Base-by-base conservation (phyloP, 2,329 filamentous ascomycete species). In the Botrytis hyacinthi region DNA sequence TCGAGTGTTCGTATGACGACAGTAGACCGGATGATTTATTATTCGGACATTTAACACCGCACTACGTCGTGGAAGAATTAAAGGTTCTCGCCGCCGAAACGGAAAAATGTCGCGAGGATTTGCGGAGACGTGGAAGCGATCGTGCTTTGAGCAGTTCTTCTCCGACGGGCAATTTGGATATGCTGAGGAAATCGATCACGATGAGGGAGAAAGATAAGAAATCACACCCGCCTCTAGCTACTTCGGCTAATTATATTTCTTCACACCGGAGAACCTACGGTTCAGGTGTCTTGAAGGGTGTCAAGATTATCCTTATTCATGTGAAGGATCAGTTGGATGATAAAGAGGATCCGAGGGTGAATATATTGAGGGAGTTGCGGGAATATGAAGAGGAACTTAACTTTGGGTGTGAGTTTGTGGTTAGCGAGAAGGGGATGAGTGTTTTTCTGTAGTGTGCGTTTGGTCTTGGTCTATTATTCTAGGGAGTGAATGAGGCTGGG, bases 1-100 rank as follows among this genome's bases (percentile, higher is more conserved):
- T 99, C 78, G 96, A 99, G 84, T 98, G 95, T 82, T 97, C 93
- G 75, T 99, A 95, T 81, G 92, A 94, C 75, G 92, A 98, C 81
- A 88, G 89, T 12, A 92, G 94, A 78, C 87, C 89, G 35, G 91
- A 96, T 74, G 90, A 92, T 68, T 88, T 91, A 0, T 86, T 99
- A 0, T 99, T 94, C 77, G 96, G 96, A 0, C 96, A 99, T 78
- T 85, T 99, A 22, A 93, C 93, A 54, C 96, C 96, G 0, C 86
- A 90, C 0, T 96, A 94, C 81, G 83, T 99, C 20, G 89, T 95
- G 37, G 88, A 92, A 63, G 96, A 99, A 82, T 85, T 99, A 74
- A 85, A 86, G 48, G 86, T 84, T 0, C 86, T 99, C 3, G 95
- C 93, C 0, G 84, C 54, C 14, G 76, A 80, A 67, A 76, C 80